These are phyloP conservation scores for Musa beccarii DNA, from an alignment of 176 grass and related monocot genomes.

Conservation along the genomic window DNA sequence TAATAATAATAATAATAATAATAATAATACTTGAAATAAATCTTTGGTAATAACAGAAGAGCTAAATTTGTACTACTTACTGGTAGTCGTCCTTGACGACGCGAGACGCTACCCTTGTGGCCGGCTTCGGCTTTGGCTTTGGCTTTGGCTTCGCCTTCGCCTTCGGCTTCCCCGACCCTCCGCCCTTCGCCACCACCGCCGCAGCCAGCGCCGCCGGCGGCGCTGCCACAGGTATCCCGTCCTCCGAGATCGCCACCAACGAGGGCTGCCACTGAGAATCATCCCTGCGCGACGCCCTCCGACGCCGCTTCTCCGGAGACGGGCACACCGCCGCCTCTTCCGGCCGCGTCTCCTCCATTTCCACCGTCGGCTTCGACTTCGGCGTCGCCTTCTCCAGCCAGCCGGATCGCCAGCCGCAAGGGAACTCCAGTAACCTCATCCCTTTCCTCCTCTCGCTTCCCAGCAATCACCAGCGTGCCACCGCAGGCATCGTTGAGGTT, in stretches of 20 bases:
- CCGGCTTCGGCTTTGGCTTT: neutral
- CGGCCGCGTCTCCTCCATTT: neutral
- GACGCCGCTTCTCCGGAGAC: neutral
- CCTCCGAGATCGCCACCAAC: slow-evolving; percentile 5
- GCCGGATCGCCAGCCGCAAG: neutral
- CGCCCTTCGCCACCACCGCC: neutral
- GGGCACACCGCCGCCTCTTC: neutral
- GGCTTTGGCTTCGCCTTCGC: neutral
- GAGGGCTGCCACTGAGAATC: neutral
- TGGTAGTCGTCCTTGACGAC: neutral
- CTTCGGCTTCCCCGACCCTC: neutral
- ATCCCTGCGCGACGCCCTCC: neutral
- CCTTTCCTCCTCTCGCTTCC: neutral
- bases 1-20: too few relatives aligned
- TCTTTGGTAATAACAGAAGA: too few relatives aligned
- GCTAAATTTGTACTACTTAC: neutral
- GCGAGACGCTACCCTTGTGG: neutral
- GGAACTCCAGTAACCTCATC: neutral
- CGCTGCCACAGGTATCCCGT: neutral
- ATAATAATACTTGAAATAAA: too few relatives aligned
- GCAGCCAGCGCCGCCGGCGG: neutral
- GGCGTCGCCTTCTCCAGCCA: neutral
- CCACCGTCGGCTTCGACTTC: neutral
- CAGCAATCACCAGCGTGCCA: neutral
- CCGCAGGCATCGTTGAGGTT: neutral